phyloP scores from a whole-genome alignment of 75 land plant genomes.

The Cunninghamia lanceolata region DNA sequence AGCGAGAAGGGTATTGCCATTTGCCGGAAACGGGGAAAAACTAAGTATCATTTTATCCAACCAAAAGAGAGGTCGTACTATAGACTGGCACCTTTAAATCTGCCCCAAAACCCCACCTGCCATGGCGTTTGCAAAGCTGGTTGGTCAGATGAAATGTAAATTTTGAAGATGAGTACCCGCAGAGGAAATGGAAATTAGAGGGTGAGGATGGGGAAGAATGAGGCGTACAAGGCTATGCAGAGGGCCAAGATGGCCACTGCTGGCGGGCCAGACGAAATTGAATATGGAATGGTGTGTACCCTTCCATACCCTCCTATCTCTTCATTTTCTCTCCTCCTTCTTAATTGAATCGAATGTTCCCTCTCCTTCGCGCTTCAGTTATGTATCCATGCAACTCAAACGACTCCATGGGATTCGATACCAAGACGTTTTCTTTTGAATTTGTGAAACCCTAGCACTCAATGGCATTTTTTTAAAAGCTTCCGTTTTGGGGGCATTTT shows the following conservation, averaged over 20 bases:
- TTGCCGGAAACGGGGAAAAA: too few relatives aligned
- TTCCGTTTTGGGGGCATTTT: background rate
- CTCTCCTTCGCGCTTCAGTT: background rate
- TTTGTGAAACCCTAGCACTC: background rate
- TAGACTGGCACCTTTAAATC: too few relatives aligned
- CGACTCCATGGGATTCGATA: background rate
- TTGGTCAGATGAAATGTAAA: background rate
- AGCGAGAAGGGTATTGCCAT: too few relatives aligned
- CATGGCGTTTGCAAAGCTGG: too few relatives aligned
- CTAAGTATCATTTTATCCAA: too few relatives aligned
- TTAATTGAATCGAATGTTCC: background rate
- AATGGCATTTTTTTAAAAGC: background rate
- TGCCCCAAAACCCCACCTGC: too few relatives aligned
- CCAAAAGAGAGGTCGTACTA: too few relatives aligned
- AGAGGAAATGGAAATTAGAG: background rate
- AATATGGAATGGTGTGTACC: slow-evolving; percentile 96
- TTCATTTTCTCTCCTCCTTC: background rate
- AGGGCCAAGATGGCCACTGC: slow-evolving; percentile 74
- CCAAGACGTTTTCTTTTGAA: background rate
- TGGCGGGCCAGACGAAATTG: slow-evolving; percentile 79
- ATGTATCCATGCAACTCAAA: background rate
- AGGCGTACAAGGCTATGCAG: slow-evolving; percentile 99
- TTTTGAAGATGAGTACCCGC: background rate
- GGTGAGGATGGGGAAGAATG: slow-evolving; percentile 88
- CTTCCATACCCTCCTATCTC: slow-evolving; percentile 43